Conservation (phyloP, 2,329 filamentous ascomycete species). For the Bipolaris sorokiniana region DNA sequence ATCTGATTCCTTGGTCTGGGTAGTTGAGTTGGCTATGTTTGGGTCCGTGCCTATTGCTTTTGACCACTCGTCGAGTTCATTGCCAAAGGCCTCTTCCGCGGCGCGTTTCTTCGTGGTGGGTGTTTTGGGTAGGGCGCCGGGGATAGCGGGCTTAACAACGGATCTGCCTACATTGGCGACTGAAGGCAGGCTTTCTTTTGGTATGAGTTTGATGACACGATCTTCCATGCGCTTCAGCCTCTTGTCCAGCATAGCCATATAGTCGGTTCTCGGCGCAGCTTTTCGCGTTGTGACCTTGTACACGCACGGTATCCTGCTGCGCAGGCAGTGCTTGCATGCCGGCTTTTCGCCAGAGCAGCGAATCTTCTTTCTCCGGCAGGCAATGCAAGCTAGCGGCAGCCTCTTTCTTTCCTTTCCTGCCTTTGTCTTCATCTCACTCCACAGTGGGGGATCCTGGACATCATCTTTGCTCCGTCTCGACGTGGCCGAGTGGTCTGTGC, state of each 20-base stretch:
- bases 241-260: slow-evolving; percentile 99
- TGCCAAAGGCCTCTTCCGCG: slow-evolving; percentile 85
- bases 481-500: slow-evolving; percentile 29
- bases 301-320: slow-evolving; percentile 91
- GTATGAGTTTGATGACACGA: slow-evolving; percentile 92
- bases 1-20: slow-evolving; percentile 62
- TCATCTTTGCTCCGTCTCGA: slow-evolving; percentile 40
- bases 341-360: slow-evolving; percentile 97
- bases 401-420: slow-evolving; percentile 96
- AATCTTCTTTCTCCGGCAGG: slow-evolving; percentile 96
- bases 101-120: slow-evolving; percentile 73
- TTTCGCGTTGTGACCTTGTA: slow-evolving; percentile 97
- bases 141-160: slow-evolving; percentile 79
- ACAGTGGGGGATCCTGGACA: slow-evolving; percentile 50
- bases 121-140: slow-evolving; percentile 62
- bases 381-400: slow-evolving; percentile 90
- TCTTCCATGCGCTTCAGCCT: slow-evolving; percentile 97
- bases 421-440: slow-evolving; percentile 62
- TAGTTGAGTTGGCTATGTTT: slow-evolving; percentile 58
- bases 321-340: slow-evolving; percentile 92
- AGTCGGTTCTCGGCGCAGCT: slow-evolving; percentile 91
- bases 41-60: slow-evolving; percentile 61
- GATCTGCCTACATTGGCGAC: slow-evolving; percentile 75
- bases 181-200: slow-evolving; percentile 78
- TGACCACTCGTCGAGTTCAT: slow-evolving; percentile 82